phyloP scores from a whole-genome alignment of 106 monocot genomes.

The Agapanthus africanus region DNA sequence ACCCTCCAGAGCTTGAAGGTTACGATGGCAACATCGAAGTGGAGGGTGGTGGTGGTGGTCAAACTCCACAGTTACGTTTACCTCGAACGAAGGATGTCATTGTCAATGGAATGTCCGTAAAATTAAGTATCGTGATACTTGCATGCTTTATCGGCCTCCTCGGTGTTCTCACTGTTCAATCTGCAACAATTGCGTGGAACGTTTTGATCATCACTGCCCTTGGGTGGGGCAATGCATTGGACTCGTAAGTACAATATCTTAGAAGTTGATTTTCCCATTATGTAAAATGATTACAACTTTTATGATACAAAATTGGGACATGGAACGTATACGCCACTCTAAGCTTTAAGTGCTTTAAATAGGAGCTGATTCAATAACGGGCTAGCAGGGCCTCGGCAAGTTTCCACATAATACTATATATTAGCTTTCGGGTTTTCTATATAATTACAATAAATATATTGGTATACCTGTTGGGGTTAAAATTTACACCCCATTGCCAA shows the following conservation, averaged over 20 bases:
- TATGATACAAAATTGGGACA: no score
- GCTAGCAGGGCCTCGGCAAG: no score
- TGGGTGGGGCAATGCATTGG: slow-evolving; percentile 99
- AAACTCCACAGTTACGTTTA: slow-evolving; percentile 77
- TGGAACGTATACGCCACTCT: no score
- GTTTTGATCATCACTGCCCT: slow-evolving; percentile 96
- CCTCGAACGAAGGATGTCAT: slow-evolving; percentile 77
- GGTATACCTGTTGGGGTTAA: no score
- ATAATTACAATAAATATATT: no score
- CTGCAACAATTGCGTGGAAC: slow-evolving; percentile 89
- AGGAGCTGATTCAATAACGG: no score
- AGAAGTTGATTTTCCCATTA: no score
- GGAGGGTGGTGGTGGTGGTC: slow-evolving; percentile 19
- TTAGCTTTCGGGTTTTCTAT: no score
- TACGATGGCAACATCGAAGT: slow-evolving; percentile 43
- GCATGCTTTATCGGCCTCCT: slow-evolving; percentile 96
- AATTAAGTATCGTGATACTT: slow-evolving; percentile 90
- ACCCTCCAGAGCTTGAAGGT: slow-evolving; percentile 44
- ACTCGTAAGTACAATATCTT: slow-evolving; percentile 68
- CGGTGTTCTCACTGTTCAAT: slow-evolving; percentile 95
- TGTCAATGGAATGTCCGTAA: slow-evolving; percentile 83
- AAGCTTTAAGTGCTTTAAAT: no score
- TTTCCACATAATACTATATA: no score
- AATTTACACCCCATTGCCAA: no score
- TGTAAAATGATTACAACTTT: no score